Percentiles rank a stretch among this genome's conserved stretches.
Conservation (phyloP, 345 rosid species). For the Cardiospermum halicacabum region DNA sequence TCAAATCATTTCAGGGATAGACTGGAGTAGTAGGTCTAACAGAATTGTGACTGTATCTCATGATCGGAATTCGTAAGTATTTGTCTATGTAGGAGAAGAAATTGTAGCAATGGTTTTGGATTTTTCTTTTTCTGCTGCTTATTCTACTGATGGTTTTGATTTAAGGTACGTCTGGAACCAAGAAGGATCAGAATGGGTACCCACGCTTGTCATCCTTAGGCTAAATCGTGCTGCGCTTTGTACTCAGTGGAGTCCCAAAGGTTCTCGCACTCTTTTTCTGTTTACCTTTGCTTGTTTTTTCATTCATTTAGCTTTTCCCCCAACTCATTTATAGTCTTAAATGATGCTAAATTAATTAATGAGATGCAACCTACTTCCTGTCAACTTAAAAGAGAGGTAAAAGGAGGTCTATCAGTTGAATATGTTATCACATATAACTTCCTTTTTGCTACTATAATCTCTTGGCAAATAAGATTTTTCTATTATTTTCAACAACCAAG, state of each 20-base stretch:
- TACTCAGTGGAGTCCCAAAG: conserved; percentile 94
- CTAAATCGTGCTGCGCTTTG: conserved; percentile 97
- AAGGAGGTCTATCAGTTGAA: not conserved
- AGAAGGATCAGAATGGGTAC: conserved; percentile 90
- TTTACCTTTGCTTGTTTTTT: conserved; percentile 1
- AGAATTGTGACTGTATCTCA: conserved; percentile 86
- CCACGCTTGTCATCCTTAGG: conserved; percentile 95
- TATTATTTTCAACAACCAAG: not conserved
- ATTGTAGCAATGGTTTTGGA: not conserved
- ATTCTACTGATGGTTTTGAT: conserved; percentile 15
- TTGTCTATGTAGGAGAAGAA: not conserved
- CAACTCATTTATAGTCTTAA: not conserved
- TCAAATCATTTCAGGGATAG: conserved; percentile 94
- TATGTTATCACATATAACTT: not conserved
- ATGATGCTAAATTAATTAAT: not conserved
- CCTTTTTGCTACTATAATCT: not conserved
- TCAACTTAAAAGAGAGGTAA: not conserved
- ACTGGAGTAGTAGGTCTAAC: conserved; percentile 86
- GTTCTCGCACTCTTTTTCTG: conserved; percentile 29
- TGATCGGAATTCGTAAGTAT: conserved; percentile 94
- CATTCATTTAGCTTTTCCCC: conserved; percentile 7
- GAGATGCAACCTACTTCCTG: not conserved
- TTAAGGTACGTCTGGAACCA: conserved; percentile 87
- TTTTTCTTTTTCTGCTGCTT: conserved; percentile 8
- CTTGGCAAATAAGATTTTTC: too few relatives aligned